Evolutionary conservation across 1,284 basidiomycete genomes (phyloP).

Genomic region (Phaffia rhodozyma): DNA sequence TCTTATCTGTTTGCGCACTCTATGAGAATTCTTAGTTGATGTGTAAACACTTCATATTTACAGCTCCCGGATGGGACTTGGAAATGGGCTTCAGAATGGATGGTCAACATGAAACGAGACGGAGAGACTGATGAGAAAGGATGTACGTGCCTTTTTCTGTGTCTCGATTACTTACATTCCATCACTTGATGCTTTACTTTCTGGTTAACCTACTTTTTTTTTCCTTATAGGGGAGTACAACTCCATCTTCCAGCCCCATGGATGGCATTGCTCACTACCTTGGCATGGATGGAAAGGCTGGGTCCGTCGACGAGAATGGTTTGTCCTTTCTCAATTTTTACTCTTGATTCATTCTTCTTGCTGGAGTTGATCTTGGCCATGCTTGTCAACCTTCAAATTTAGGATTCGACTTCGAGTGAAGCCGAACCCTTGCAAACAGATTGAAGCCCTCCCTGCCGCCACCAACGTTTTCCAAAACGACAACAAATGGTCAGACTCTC

Average conservation of each 20-base stretch:
- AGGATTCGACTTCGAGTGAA: not conserved
- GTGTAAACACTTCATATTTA: not conserved
- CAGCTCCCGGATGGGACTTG: constrained; percentile 23
- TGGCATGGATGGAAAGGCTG: constrained; percentile 19
- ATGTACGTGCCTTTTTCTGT: constrained; percentile 26
- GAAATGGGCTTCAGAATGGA: constrained; percentile 35
- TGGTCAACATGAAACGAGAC: constrained; percentile 35
- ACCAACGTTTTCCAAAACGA: not conserved
- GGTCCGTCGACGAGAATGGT: constrained; percentile 16
- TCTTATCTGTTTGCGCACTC: not conserved
- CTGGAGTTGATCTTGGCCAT: not conserved
- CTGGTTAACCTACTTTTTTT: not conserved
- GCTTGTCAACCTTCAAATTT: constrained; percentile 9
- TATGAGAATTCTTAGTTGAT: not conserved
- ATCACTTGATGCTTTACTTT: not conserved
- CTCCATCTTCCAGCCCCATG: constrained; percentile 7
- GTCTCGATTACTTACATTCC: too few species aligned
- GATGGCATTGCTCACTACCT: constrained; percentile 15
- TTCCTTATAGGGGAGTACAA: constrained; percentile 15
- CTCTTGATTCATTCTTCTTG: not conserved
- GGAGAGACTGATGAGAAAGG: constrained; percentile 33
- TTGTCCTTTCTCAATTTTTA: not conserved
- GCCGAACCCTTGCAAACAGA: not conserved
- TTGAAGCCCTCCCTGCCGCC: not conserved
- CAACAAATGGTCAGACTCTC: not conserved